Evolutionary conservation across 2,329 filamentous ascomycete genomes (phyloP), one percentile per base, ranked within the genome.

Genomic region (Lecanicillium sp.): DNA sequence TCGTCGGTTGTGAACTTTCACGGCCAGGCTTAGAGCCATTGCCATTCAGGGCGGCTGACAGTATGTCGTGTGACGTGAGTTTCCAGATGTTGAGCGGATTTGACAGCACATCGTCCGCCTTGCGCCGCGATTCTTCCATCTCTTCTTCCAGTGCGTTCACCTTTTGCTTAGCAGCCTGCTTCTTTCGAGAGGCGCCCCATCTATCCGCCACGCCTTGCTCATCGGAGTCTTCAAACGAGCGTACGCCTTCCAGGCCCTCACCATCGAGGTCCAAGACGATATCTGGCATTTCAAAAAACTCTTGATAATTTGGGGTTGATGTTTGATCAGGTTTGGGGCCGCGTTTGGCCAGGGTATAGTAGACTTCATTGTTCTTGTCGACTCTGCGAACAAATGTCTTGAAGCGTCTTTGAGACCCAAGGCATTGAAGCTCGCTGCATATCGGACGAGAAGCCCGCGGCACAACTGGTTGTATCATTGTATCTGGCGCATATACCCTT

Each of bases 251-350:
- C 45, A 51, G 65, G 15, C 65, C 59, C 43, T 67, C 62, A 32
- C 68, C 66, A 45, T 76, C 73, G 29, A 78, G 67, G 42, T 77
- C 70, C 29, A 77, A 58, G 3, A 75, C 51, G 9, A 68, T 44
- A 14, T 59, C 38, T 11, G 67, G 61, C 29, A 70, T 54, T 17
- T 66, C 51, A 43, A 65, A 64, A 43, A 63, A 56, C n/a, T 57
- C 48, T 33, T 48, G 25, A 9, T 49, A 18, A 29, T 7, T 33
- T 35, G 2, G 46, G 2, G 41, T 13, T 13, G 31, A 22, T 9
- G 35, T 31, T 1, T 28, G 19, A 4, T 40, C 32, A 18, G 37
- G 19, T 29, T 40, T 28, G 6, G 6, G 7, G 22, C 22, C 22
- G 17, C 29, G 51, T 40, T 51, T 53, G 29, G 41, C 33, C 33